Evolutionary conservation across 441 rosid species (phyloP).

Genomic region (Gossypium laxum): DNA sequence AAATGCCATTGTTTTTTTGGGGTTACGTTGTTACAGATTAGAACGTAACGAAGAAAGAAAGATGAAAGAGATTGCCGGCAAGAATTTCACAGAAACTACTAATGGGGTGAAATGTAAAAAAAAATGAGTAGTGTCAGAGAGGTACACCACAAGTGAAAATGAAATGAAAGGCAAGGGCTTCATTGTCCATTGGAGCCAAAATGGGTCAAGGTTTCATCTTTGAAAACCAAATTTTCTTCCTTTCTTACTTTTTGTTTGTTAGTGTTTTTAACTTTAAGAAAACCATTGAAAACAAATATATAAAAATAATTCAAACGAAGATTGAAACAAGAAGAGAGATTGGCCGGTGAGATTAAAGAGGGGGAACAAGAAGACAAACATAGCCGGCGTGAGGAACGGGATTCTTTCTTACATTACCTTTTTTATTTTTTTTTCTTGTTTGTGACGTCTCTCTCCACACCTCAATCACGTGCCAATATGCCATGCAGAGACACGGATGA

Average conservation of each 20-base stretch:
- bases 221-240: neutral
- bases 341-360: neutral
- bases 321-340: neutral
- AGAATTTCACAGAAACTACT: neutral
- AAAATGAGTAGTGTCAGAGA: neutral
- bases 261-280: neutral
- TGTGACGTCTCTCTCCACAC: slow-evolving; percentile 18
- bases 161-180: slow-evolving; percentile 4
- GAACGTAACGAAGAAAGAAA: neutral
- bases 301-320: neutral
- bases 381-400: slow-evolving; percentile 29
- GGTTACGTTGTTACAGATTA: neutral
- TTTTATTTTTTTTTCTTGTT: neutral
- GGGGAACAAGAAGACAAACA: slow-evolving; percentile 16
- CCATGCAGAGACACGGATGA: slow-evolving; percentile 11
- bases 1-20: slow-evolving; percentile 5
- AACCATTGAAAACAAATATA: neutral
- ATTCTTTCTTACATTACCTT: neutral
- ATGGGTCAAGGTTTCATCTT: neutral
- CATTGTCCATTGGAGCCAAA: slow-evolving; percentile 12
- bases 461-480: neutral
- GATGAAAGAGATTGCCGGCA: neutral
- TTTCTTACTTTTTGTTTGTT: neutral
- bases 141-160: neutral
- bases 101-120: neutral